Evolutionary conservation across 1,284 basidiomycete genomes (phyloP), one percentile per base, ranked within the genome.

Genomic region (Irpex sp.): DNA sequence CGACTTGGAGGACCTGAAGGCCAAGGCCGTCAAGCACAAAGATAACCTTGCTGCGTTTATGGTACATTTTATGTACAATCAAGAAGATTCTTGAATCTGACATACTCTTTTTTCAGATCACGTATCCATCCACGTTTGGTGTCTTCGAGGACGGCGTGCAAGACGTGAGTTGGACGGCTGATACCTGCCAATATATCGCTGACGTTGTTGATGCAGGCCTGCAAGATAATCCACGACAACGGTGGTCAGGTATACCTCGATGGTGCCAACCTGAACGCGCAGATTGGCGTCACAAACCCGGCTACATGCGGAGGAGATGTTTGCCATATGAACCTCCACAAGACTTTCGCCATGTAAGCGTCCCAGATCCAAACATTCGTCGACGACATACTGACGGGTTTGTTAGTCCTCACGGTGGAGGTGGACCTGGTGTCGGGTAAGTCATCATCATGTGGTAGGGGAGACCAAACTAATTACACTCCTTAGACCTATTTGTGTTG

Each of bases 211-310:
- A 36, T 21, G 6, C 64, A 91, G 82, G 97, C 95, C 19, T 97
- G 94, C 82, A 81, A 92, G 73, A 94, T 97, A 70, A 92, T 98
- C 57, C 97, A 99, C 74, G 86, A 95, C 63, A 89, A 94, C 70
- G 97, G 97, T 19, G 97, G 97, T 21, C 97, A 99, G 74, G 97
- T 99, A 47, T 99, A 98, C 77, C 82, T 99, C 62, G 97, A 99
- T 75, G 95, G 94, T 69, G 96, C 96, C 60, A 98, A 99, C 75
- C 81, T 98, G 69, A 98, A 99, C 75, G 95, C 95, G 33, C 94
- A 98, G 73, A 88, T 99, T 67, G 97, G 97, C 31, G 75, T 98
- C 61, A 98, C 97, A 21, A 95, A 95, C 74, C 95, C 97, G n/a
- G 94, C 93, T 4, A 90, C 86, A 37, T 97, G 96, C 72, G 97